A percentile compares a stretch with the other conserved stretches of the same genome.
Evolutionary conservation across 352 stramenopile species (phyloP).

Genomic region (Pseudoperonospora humuli): DNA sequence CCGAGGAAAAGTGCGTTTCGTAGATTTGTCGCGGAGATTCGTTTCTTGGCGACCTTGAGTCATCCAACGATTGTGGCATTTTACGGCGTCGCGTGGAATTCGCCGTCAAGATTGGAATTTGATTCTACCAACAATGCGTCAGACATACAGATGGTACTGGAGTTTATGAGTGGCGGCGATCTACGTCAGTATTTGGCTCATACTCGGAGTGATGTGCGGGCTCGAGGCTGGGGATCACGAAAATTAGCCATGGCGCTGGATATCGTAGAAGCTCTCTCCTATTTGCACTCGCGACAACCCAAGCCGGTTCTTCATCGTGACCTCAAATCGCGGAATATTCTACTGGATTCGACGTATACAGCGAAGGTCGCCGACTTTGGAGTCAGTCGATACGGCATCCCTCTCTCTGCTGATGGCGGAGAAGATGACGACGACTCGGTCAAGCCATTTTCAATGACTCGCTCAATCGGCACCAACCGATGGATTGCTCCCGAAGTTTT

Average conservation of each 20-base stretch:
- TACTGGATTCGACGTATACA: constrained; percentile 42
- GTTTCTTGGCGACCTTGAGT: constrained; percentile 43
- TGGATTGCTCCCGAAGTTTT: constrained; percentile 66
- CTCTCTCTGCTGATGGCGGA: constrained; percentile 14
- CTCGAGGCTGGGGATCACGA: constrained; percentile 31
- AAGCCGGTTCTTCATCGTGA: constrained; percentile 59
- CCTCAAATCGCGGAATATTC: constrained; percentile 61
- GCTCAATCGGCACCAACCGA: constrained; percentile 29
- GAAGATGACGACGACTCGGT: constrained; percentile 17
- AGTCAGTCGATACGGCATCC: constrained; percentile 36
- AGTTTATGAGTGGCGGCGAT: constrained; percentile 69
- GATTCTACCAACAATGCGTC: constrained; percentile 14
- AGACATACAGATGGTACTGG: constrained; percentile 59
- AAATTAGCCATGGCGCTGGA: constrained; percentile 61
- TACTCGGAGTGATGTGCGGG: constrained; percentile 22
- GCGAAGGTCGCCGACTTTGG: constrained; percentile 73
- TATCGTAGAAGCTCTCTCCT: constrained; percentile 52
- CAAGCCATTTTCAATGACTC: constrained; percentile 17
- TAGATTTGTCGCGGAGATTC: constrained; percentile 63
- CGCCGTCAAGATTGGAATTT: constrained; percentile 6
- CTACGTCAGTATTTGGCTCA: constrained; percentile 39
- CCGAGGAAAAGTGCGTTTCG: constrained; percentile 8
- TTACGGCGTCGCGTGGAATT: constrained; percentile 61
- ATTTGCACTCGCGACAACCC: constrained; percentile 46
- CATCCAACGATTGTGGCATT: constrained; percentile 80